Evolutionary conservation across 192 early-diverging fungal genomes (phyloP), one percentile per base, ranked within the genome.

Genomic region (Physocladia obscura): DNA sequence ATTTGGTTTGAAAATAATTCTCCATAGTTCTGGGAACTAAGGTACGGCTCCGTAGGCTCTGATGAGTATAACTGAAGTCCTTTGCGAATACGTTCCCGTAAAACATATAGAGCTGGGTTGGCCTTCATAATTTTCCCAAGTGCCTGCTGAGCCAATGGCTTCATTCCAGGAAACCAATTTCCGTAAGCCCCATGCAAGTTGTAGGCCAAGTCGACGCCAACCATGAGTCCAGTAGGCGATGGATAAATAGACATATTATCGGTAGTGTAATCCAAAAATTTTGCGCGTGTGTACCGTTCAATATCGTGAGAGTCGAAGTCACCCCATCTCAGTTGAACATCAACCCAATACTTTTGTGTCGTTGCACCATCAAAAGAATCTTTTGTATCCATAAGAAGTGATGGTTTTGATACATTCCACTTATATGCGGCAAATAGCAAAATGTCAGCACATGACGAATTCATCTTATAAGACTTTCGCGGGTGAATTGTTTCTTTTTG

Each of bases 61-160:
- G 95, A 97, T 24, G 94, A 95, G 77, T 98, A 99, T 57, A 99
- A 87, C 77, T 99, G 97, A 62, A 99, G 87, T 57, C 91, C 95
- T 88, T 99, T 99, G 67, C 97, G 86, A 64, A 97, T 94, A 86
- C 97, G 95, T 79, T 99, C 97, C 71, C 97, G 90, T 36, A 99
- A 82, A 5, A 99, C 95, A 69, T 97, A 94, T 52, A 99, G 76
- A 2, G 97, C 97, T 57, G 97, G 97, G 70, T 96, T 99, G 58
- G 94, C 93, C 78, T 99, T 99, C 90, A 97, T 99, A 68, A 99
- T 96, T 85, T 99, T 99, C 51, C 90, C 92, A 93, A 99, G 91
- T 1, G 95, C 95, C 74, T 96, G 94, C 78, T 96, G 94, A 68
- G 95, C 89, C 57, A 99, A 82, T 49, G 94, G 93, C 83, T 99